Evolutionary conservation across 495 filamentous ascomycete genomes (phyloP).

Genomic region (Penicillium arizonense): DNA sequence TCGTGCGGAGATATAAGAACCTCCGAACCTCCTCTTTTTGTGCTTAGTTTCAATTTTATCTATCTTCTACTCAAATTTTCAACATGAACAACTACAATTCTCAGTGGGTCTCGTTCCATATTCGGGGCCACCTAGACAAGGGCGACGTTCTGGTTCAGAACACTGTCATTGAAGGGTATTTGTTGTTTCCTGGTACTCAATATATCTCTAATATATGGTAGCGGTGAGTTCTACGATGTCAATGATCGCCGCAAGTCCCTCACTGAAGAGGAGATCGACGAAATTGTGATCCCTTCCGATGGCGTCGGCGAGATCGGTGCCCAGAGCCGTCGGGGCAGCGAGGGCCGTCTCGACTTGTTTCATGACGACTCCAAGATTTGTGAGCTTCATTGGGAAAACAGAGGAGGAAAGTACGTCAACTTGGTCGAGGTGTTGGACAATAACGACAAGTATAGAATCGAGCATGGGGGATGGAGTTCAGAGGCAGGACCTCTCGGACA

Average conservation of each 20-base stretch:
- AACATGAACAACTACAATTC: constrained; percentile 26
- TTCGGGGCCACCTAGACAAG: constrained; percentile 34
- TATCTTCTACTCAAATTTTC: background rate
- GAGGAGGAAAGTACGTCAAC: constrained; percentile 23
- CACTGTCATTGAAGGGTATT: constrained; percentile 34
- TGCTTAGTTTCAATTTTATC: background rate
- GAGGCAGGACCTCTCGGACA: constrained; percentile 37
- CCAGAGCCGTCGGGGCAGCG: constrained; percentile 34
- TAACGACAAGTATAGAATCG: constrained; percentile 31
- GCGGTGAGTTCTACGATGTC: constrained; percentile 35
- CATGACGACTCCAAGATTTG: constrained; percentile 38
- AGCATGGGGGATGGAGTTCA: constrained; percentile 37
- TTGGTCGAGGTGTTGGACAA: constrained; percentile 32
- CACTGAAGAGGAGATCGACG: constrained; percentile 37
- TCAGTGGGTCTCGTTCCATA: constrained; percentile 41
- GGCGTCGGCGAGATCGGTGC: constrained; percentile 39
- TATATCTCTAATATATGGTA: constrained; percentile 7
- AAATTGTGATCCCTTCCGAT: constrained; percentile 29
- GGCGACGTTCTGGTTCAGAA: constrained; percentile 32
- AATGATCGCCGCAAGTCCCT: constrained; percentile 26
- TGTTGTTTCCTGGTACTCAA: background rate
- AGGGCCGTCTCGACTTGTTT: constrained; percentile 39
- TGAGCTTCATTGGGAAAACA: constrained; percentile 43
- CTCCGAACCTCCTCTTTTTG: background rate
- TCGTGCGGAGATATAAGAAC: constrained; percentile 2